Evolutionary conservation across 306 rosid species (phyloP).

Genomic region (Quillaja saponaria): DNA sequence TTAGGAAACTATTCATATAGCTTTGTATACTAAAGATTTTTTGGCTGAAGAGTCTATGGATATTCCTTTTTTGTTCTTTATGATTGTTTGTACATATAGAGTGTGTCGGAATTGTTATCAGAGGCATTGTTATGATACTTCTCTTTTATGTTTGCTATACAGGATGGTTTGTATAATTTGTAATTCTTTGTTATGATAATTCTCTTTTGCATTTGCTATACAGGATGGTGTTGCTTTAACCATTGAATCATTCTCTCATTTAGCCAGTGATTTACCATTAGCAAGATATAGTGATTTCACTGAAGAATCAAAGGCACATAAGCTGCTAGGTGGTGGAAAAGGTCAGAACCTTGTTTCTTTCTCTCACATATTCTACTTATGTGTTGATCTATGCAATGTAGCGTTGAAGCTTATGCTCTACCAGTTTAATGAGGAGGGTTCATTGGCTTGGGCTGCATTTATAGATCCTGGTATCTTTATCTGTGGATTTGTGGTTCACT

Average conservation of each 20-base stretch:
- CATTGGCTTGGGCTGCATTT: slow-evolving; percentile 18
- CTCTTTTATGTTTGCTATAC: slow-evolving; percentile 27
- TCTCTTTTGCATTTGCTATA: slow-evolving; percentile 20
- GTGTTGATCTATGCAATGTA: slow-evolving; percentile 11
- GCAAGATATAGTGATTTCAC: slow-evolving; percentile 39
- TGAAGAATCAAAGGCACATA: slow-evolving; percentile 68
- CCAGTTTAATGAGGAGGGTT: slow-evolving; percentile 7
- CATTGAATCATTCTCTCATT: slow-evolving; percentile 63
- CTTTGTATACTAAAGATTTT: neutral
- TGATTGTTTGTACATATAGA: slow-evolving; percentile 14
- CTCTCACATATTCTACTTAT: slow-evolving; percentile 10
- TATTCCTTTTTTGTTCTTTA: slow-evolving; percentile 27
- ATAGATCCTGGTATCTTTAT: slow-evolving; percentile 9
- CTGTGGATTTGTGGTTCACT: slow-evolving; percentile 17
- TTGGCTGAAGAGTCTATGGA: too few relatives aligned
- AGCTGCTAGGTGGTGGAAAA: slow-evolving; percentile 79
- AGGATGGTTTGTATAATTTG: too few relatives aligned
- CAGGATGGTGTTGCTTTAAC: slow-evolving; percentile 80
- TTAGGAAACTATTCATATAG: neutral
- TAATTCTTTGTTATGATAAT: neutral
- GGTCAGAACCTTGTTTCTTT: slow-evolving; percentile 46
- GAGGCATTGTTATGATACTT: slow-evolving; percentile 24
- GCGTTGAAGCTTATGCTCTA: slow-evolving; percentile 18
- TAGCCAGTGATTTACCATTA: slow-evolving; percentile 52
- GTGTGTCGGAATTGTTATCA: too few relatives aligned